Evolutionary conservation across 2,329 filamentous ascomycete species (phyloP).

Genomic region (Fusarium sp.): DNA sequence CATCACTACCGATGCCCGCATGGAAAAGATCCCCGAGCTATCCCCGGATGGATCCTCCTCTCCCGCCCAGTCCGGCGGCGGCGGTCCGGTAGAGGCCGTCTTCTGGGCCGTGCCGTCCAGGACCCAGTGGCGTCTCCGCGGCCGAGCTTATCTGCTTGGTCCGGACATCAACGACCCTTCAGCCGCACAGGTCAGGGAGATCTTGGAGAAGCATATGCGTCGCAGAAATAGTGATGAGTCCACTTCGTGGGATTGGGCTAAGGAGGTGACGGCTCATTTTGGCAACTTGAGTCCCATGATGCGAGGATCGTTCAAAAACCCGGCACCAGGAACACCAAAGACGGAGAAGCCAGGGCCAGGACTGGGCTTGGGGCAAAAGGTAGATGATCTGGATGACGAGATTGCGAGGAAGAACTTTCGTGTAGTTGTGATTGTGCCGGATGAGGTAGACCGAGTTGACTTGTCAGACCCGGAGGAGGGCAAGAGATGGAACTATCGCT

Average conservation of each 20-base stretch:
- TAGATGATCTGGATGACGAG: conserved; percentile 77
- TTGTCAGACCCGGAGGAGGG: conserved; percentile 74
- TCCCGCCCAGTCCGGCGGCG: conserved; percentile 63
- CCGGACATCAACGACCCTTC: conserved; percentile 68
- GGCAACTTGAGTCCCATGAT: conserved; percentile 87
- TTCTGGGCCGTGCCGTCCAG: conserved; percentile 80
- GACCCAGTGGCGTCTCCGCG: conserved; percentile 88
- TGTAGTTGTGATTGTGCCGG: conserved; percentile 83
- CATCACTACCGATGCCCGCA: conserved; percentile 89
- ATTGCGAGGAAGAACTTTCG: conserved; percentile 82
- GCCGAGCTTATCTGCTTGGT: conserved; percentile 80
- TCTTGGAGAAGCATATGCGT: conserved; percentile 74
- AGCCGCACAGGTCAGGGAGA: conserved; percentile 65
- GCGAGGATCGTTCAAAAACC: conserved; percentile 80
- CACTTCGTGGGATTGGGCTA: conserved; percentile 79
- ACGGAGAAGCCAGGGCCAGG: conserved; percentile 60
- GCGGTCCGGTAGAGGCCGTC: conserved; percentile 82
- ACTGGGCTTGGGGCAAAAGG: conserved; percentile 69
- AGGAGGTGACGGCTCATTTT: conserved; percentile 88
- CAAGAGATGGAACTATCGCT: conserved; percentile 76
- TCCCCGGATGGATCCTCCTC: conserved; percentile 59
- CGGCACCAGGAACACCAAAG: conserved; percentile 74
- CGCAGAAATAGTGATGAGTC: conserved; percentile 47
- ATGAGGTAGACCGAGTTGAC: conserved; percentile 81
- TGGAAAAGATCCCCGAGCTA: conserved; percentile 84